Evolutionary conservation across 192 early-diverging fungal species (phyloP), one percentile per base, ranked within the genome.

Genomic region (Mortierella antarctica): DNA sequence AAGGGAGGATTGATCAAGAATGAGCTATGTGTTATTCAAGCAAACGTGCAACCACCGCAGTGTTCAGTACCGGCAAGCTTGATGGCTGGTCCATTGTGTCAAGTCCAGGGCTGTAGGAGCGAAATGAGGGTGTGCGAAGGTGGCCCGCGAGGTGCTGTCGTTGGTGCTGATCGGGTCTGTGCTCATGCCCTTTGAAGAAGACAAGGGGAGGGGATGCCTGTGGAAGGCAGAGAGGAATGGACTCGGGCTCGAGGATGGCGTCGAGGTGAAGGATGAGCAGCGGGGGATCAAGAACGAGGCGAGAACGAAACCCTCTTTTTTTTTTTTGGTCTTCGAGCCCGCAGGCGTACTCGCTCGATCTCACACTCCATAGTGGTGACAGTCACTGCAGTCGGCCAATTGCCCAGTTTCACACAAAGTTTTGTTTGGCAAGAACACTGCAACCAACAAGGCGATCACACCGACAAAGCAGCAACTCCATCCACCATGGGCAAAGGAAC

Each of bases 401-500:
- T 41, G 17, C 42, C 57, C 1, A 12, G 15, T 14, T 15, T 18
- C 40, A 59, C 57, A 31, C 31, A 31, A 31, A 23, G 12, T 60
- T 42, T 10, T 46, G 1, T 20, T 53, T 55, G 20, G n/a, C 54
- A n/a, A n/a, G n/a, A n/a, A n/a, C n/a, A 15, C 66, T 40, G 52
- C 66, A 31, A 42, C 15, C 45, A 41, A 14, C 55, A 20, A 9
- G 1, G 18, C 18, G 23, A 66, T 42, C 9, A 14, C 53, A 4
- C 20, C 47, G 7, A 70, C 57, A n/a, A 42, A 21, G 9, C 5
- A 8, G 31, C 57, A 58, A 41, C 41, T 4, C 13, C 49, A 64
- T 45, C 50, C 20, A 21, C 54, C 70, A 80, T 80, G 77, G 77
- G 77, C 57, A 80, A 80, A 15, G 77, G 77, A 67, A 80, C 77